Evolutionary conservation across 2,329 filamentous ascomycete genomes (phyloP).

Genomic region (Botrytis cinerea): DNA sequence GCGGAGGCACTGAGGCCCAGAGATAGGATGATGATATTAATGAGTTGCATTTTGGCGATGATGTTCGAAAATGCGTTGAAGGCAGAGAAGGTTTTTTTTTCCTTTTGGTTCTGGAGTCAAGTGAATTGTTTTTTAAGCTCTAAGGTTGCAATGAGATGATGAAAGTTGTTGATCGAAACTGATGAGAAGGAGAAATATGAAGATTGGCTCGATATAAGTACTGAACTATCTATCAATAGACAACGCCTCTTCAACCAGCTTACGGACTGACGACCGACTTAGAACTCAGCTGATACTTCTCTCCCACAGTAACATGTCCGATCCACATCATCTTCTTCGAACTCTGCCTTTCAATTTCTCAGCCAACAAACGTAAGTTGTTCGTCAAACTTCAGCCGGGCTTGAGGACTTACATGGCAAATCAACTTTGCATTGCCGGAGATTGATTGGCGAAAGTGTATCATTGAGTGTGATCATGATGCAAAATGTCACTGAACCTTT

Average conservation of each 20-base stretch:
- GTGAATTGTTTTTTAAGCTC: neutral
- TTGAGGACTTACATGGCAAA: neutral
- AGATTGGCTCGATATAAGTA: neutral
- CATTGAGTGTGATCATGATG: neutral
- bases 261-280: neutral
- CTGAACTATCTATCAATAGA: neutral
- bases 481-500: neutral
- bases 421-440: neutral
- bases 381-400: neutral
- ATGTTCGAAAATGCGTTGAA: neutral
- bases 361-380: neutral
- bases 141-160: neutral
- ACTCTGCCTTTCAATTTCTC: neutral
- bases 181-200: neutral
- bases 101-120: neutral
- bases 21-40: conserved; percentile 6
- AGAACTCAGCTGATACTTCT: neutral
- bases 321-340: neutral
- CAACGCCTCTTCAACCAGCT: neutral
- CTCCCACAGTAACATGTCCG: neutral
- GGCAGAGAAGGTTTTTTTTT: neutral
- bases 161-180: neutral
- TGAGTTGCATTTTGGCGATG: neutral
- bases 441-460: neutral
- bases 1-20: neutral